Evolutionary conservation across 2,329 filamentous ascomycete genomes (phyloP).

Genomic region (Apiospora kogelbergensis): DNA sequence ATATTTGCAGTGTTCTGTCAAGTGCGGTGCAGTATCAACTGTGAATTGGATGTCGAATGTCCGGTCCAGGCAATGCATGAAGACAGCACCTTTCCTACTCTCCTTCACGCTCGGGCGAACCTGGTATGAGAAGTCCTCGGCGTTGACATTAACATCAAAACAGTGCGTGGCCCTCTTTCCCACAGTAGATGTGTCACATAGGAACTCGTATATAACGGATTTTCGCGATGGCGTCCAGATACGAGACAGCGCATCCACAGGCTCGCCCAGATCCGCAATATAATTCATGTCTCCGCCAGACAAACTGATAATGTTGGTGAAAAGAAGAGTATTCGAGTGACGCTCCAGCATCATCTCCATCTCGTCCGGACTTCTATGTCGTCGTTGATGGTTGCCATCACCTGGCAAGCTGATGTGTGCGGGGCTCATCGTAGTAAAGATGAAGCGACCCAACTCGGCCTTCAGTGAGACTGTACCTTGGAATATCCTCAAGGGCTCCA

Average conservation of each 20-base stretch:
- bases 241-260: not conserved
- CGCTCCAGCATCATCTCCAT: slow-evolving; percentile 10
- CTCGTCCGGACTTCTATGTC: not conserved
- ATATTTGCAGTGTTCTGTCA: slow-evolving; percentile 17
- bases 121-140: slow-evolving; percentile 18
- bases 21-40: slow-evolving; percentile 19
- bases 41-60: slow-evolving; percentile 28
- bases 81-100: slow-evolving; percentile 17
- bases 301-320: slow-evolving; percentile 10
- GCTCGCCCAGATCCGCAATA: not conserved
- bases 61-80: slow-evolving; percentile 27
- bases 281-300: slow-evolving; percentile 15
- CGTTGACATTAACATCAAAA: slow-evolving; percentile 28
- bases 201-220: slow-evolving; percentile 14
- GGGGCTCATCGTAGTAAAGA: slow-evolving; percentile 4
- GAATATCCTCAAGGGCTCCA: slow-evolving; percentile 14
- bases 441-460: slow-evolving; percentile 13
- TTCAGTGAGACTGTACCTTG: slow-evolving; percentile 11
- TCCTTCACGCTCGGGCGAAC: slow-evolving; percentile 14
- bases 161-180: not conserved
- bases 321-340: not conserved
- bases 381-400: not conserved
- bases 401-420: slow-evolving; percentile 11
- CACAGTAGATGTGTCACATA: slow-evolving; percentile 4
- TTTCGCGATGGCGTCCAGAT: slow-evolving; percentile 4